phyloP scores from a whole-genome alignment of 768 basidiomycete species.

The Phylloporus rhodoxanthus region DNA sequence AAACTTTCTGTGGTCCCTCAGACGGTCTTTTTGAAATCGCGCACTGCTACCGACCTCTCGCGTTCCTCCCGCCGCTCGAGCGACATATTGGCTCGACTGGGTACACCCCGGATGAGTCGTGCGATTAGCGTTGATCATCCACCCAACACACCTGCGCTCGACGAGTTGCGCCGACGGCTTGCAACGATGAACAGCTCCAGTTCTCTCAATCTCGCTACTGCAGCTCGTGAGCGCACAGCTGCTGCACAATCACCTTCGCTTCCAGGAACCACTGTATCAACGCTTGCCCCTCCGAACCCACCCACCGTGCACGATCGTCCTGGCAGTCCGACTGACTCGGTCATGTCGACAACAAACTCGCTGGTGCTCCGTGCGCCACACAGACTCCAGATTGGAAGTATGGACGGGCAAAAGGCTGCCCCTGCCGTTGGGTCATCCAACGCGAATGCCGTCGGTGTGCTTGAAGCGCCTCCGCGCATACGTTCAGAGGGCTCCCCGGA shows the following conservation, averaged over 20 bases:
- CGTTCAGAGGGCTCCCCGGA: constrained; percentile 62
- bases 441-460: constrained; percentile 72
- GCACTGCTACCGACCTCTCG: constrained; percentile 34
- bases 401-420: constrained; percentile 79
- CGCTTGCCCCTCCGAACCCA: constrained; percentile 22
- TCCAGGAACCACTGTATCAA: constrained; percentile 3
- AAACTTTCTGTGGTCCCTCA: constrained; percentile 87
- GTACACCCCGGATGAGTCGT: constrained; percentile 46
- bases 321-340: constrained; percentile 77
- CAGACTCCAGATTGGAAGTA: constrained; percentile 62
- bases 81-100: constrained; percentile 40
- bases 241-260: constrained; percentile 10
- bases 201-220: constrained; percentile 44
- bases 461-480: constrained; percentile 71
- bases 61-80: constrained; percentile 40
- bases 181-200: constrained; percentile 68
- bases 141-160: constrained; percentile 54
- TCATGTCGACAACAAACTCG: constrained; percentile 66
- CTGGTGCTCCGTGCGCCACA: constrained; percentile 52
- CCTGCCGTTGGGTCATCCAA: constrained; percentile 85
- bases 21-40: constrained; percentile 75
- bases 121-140: constrained; percentile 44
- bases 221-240: constrained; percentile 41
- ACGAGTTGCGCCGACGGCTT: constrained; percentile 73
- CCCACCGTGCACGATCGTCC: constrained; percentile 45